Evolutionary conservation across 2,329 filamentous ascomycete species (phyloP).

Genomic region (Fusarium musae): DNA sequence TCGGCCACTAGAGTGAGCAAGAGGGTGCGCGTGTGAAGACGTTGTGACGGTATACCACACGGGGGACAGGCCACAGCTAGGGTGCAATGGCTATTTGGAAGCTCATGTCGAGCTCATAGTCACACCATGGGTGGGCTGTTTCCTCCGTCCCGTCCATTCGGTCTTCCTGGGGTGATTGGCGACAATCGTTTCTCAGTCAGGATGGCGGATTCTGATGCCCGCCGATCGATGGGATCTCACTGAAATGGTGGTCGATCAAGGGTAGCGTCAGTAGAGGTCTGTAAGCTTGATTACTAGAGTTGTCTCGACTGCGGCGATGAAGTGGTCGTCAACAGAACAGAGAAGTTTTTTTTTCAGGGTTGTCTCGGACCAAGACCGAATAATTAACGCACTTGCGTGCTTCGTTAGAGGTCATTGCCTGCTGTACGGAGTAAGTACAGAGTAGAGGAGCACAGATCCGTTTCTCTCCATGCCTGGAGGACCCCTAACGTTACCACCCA

Average conservation of each 20-base stretch:
- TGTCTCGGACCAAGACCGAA: conserved; percentile 13
- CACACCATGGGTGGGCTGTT: conserved; percentile 47
- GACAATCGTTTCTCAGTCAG: conserved; percentile 41
- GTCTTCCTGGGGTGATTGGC: conserved; percentile 34
- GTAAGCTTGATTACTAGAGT: conserved; percentile 29
- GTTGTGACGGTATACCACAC: conserved; percentile 33
- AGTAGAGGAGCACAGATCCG: conserved; percentile 7
- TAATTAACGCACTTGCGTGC: conserved; percentile 7
- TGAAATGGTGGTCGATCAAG: conserved; percentile 39
- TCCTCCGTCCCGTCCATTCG: conserved; percentile 41
- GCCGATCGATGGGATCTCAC: conserved; percentile 43
- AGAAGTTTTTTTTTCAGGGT: not conserved
- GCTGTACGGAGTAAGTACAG: not conserved
- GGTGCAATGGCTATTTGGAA: conserved; percentile 35
- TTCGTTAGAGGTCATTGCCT: conserved; percentile 1
- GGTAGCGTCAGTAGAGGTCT: conserved; percentile 8
- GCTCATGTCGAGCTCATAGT: conserved; percentile 42
- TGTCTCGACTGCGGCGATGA: conserved; percentile 32
- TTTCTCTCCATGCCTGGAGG: conserved; percentile 2
- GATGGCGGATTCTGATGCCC: conserved; percentile 31
- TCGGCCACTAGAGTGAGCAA: conserved; percentile 28
- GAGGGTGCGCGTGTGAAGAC: conserved; percentile 36
- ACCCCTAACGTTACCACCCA: conserved; percentile 17
- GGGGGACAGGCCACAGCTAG: conserved; percentile 39
- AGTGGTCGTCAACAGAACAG: conserved; percentile 2